These are phyloP conservation scores for Jatropha podagrica DNA, from an alignment of 441 rosid genomes.

Conservation along the genomic window DNA sequence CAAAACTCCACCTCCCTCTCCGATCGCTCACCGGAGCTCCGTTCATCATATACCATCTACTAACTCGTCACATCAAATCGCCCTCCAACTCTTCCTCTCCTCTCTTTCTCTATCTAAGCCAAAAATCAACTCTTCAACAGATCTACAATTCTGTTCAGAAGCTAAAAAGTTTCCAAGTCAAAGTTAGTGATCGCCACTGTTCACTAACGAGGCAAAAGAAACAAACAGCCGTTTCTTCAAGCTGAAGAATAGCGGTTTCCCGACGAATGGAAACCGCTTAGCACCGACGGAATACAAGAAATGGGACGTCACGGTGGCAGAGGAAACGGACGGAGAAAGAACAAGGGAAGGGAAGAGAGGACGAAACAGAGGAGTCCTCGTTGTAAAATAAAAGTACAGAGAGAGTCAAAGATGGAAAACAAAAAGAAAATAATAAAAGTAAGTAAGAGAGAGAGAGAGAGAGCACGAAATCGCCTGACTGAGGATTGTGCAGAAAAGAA, in stretches of 20 bases:
- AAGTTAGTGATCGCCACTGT: conserved; percentile 21
- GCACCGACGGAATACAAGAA: not conserved
- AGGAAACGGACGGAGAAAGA: not conserved
- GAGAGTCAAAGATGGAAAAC: conserved; percentile 44
- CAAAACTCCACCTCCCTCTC: conserved; percentile 65
- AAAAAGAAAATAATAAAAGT: conserved; percentile 8
- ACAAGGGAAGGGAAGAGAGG: conserved; percentile 13
- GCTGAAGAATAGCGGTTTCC: not conserved
- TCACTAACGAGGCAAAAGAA: not conserved
- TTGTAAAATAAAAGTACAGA: conserved; percentile 17
- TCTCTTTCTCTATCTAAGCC: not conserved
- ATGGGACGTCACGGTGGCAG: conserved; percentile 8
- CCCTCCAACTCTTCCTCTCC: conserved; percentile 15
- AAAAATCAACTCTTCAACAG: conserved; percentile 24
- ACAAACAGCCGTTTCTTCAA: not conserved
- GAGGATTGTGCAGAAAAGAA: not conserved
- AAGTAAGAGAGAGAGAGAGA: conserved; percentile 18
- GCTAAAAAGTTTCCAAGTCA: conserved; percentile 11
- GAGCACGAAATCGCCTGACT: conserved; percentile 12
- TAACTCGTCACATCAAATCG: conserved; percentile 27
- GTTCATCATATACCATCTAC: conserved; percentile 75
- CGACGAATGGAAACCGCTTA: conserved; percentile 4
- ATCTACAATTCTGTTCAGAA: conserved; percentile 27
- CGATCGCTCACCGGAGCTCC: conserved; percentile 74
- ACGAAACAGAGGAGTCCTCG: conserved; percentile 1